These are phyloP conservation scores for Entomortierella chlamydospora DNA, from an alignment of 192 early-diverging fungal species.

Conservation along the genomic window DNA sequence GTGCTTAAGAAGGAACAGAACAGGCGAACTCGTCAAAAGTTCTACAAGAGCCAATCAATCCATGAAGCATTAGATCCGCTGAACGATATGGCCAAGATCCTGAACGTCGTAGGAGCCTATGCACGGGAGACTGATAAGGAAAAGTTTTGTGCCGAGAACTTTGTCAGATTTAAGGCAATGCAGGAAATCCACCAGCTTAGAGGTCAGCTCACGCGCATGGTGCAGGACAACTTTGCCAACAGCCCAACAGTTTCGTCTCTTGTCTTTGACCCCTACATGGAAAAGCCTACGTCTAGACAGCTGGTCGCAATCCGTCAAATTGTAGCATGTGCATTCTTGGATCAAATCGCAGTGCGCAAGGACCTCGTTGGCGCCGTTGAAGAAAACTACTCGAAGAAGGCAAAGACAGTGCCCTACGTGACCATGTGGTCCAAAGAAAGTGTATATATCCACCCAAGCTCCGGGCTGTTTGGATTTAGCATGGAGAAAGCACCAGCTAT, in stretches of 20 bases:
- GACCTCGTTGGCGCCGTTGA: conserved; percentile 75
- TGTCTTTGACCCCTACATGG: conserved; percentile 52
- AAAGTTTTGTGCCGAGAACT: conserved; percentile 83
- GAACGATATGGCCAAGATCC: conserved; percentile 89
- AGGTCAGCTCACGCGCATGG: conserved; percentile 77
- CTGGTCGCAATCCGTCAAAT: conserved; percentile 86
- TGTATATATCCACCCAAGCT: conserved; percentile 82
- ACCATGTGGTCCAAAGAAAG: conserved; percentile 81
- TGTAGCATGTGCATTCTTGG: conserved; percentile 88
- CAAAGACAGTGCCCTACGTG: conserved; percentile 66
- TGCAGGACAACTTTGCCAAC: conserved; percentile 70
- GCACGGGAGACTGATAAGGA: conserved; percentile 74
- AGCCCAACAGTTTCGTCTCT: conserved; percentile 34
- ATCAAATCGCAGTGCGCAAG: conserved; percentile 89
- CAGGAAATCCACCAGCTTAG: conserved; percentile 83
- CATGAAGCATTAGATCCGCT: conserved; percentile 81
- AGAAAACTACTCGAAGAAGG: conserved; percentile 61
- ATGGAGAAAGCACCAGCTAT: conserved; percentile 73
- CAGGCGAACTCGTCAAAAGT: conserved; percentile 70
- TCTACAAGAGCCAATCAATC: conserved; percentile 76
- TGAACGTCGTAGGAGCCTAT: conserved; percentile 92
- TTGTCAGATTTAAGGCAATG: conserved; percentile 80
- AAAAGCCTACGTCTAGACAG: conserved; percentile 65
- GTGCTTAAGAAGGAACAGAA: conserved; percentile 70
- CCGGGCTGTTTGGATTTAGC: conserved; percentile 64